Evolutionary conservation across 2,329 filamentous ascomycete species (phyloP).

Genomic region (Colletotrichum falcatum): DNA sequence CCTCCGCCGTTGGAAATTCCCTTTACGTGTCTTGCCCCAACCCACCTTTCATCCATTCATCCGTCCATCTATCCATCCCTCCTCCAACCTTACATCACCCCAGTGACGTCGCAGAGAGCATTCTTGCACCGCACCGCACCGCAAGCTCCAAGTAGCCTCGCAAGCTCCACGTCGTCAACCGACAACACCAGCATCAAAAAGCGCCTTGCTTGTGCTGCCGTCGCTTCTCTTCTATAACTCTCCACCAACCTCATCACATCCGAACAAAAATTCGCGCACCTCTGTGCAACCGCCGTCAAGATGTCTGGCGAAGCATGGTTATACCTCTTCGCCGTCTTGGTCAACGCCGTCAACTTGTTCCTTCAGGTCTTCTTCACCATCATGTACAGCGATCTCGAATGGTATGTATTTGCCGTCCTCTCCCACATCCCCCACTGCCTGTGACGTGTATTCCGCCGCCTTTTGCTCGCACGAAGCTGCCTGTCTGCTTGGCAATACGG

Average conservation of each 20-base stretch:
- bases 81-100: conserved; percentile 34
- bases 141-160: conserved; percentile 21
- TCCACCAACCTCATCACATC: conserved; percentile 12
- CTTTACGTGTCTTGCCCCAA: conserved; percentile 29
- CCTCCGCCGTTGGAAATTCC: no score
- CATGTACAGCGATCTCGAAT: conserved; percentile 99
- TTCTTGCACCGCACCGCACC: conserved; percentile 32
- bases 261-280: conserved; percentile 24
- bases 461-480: conserved; percentile 21
- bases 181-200: conserved; percentile 21
- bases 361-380: conserved; percentile 99
- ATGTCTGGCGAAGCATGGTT: conserved; percentile 99
- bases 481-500: background rate
- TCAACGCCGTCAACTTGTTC: conserved; percentile 99
- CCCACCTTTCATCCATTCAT: background rate
- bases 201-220: conserved; percentile 4
- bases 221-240: background rate
- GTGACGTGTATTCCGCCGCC: background rate
- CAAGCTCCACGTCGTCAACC: conserved; percentile 14
- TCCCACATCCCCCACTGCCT: background rate
- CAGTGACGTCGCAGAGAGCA: conserved; percentile 39
- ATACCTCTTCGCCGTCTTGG: conserved; percentile 96
- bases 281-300: conserved; percentile 47
- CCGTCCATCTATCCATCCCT: background rate
- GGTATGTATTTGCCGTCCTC: conserved; percentile 70